Evolutionary conservation across 495 filamentous ascomycete genomes (phyloP).

Genomic region (Bombardia bombarda): DNA sequence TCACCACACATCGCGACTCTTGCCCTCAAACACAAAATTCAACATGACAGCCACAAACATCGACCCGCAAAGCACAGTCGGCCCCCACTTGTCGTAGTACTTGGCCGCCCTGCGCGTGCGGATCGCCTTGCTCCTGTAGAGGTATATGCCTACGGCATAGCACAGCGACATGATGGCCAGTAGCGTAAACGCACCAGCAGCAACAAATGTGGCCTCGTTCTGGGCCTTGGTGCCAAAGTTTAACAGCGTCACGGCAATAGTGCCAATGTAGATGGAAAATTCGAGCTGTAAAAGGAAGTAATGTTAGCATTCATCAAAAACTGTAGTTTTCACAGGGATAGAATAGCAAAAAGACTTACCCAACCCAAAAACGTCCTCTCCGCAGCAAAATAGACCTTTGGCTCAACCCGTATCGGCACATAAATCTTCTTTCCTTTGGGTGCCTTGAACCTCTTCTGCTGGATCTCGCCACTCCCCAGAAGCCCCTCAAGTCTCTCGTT

Average conservation of each 20-base stretch:
- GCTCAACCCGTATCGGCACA: conserved; percentile 90
- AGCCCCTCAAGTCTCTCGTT: conserved; percentile 41
- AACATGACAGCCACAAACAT: conserved; percentile 65
- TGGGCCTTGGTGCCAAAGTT: conserved; percentile 62
- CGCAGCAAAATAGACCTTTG: conserved; percentile 94
- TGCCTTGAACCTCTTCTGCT: conserved; percentile 67
- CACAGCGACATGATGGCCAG: conserved; percentile 65
- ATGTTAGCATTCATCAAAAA: conserved; percentile 13
- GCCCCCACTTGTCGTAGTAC: conserved; percentile 87
- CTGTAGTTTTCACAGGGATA: neutral
- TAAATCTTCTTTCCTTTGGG: conserved; percentile 90
- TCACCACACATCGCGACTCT: conserved; percentile 31
- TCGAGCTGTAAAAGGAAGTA: conserved; percentile 50
- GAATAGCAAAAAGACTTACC: conserved; percentile 37
- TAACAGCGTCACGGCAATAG: conserved; percentile 82
- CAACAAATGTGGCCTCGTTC: conserved; percentile 47
- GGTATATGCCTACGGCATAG: conserved; percentile 74
- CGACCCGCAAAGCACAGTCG: conserved; percentile 66
- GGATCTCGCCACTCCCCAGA: conserved; percentile 39
- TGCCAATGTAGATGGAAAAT: conserved; percentile 87
- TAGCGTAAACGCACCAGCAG: conserved; percentile 71
- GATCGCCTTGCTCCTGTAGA: conserved; percentile 82
- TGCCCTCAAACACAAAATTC: conserved; percentile 64
- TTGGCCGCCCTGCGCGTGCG: conserved; percentile 69
- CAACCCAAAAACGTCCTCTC: conserved; percentile 94